Evolutionary conservation across 768 basidiomycete genomes (phyloP).

Genomic region (Macrolepiota albuminosa): DNA sequence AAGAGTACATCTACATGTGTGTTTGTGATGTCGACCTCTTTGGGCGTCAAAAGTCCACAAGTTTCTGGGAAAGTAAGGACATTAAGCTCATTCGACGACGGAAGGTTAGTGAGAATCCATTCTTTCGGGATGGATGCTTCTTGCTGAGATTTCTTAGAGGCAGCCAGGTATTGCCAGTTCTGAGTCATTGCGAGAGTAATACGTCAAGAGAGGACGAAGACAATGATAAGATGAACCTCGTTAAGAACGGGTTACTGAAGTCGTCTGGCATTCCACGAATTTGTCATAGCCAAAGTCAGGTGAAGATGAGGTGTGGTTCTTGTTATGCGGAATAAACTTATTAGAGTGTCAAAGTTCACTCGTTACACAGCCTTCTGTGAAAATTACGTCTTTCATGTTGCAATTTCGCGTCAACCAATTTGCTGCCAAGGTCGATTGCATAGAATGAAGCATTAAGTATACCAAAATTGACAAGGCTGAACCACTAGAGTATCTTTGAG

Average conservation of each 20-base stretch:
- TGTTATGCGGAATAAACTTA: background rate
- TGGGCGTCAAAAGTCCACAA: slow-evolving; percentile 51
- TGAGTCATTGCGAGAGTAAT: slow-evolving; percentile 18
- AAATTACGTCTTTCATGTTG: background rate
- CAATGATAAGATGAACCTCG: background rate
- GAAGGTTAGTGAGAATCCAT: slow-evolving; percentile 50
- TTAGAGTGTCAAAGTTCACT: background rate
- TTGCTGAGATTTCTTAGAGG: slow-evolving; percentile 52
- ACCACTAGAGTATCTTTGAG: background rate
- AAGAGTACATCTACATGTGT: slow-evolving; percentile 42
- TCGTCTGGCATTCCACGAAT: background rate
- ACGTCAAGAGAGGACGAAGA: background rate
- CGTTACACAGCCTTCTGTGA: background rate
- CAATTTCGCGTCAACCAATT: too few species aligned
- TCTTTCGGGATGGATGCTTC: slow-evolving; percentile 54
- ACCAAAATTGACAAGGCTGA: too few species aligned
- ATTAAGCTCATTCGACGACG: slow-evolving; percentile 43
- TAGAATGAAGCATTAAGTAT: background rate
- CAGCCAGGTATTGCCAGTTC: slow-evolving; percentile 48
- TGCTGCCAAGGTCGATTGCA: background rate
- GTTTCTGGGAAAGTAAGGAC: slow-evolving; percentile 50
- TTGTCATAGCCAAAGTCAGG: background rate
- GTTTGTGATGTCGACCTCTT: slow-evolving; percentile 46
- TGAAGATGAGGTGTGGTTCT: background rate
- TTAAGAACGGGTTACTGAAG: background rate